phyloP scores from a whole-genome alignment of 2,329 filamentous ascomycete genomes.

The Lachnellula arida region DNA sequence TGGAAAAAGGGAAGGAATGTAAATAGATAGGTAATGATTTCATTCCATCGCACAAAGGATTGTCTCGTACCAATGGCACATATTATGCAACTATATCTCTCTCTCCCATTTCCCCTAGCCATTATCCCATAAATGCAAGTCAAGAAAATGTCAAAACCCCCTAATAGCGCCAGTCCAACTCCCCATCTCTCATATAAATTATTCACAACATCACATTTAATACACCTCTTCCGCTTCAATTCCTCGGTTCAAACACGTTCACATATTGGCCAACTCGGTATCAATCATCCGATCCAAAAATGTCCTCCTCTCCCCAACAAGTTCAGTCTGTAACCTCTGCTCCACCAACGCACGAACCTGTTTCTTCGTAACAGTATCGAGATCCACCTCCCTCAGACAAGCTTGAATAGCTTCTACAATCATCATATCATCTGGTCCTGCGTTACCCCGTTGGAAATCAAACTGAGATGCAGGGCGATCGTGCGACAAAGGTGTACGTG shows the following conservation, averaged over 20 bases:
- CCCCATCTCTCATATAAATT: not conserved
- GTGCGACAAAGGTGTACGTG: conserved; percentile 42
- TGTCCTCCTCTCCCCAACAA: conserved; percentile 76
- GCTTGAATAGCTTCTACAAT: conserved; percentile 82
- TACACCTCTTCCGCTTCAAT: not conserved
- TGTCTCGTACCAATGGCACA: not conserved
- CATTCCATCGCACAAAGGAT: not conserved
- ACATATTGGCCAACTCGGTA: conserved; percentile 90
- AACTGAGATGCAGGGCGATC: conserved; percentile 51
- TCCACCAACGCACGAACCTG: conserved; percentile 88
- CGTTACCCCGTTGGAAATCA: conserved; percentile 53
- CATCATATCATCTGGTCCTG: conserved; percentile 69
- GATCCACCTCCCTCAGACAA: conserved; percentile 81
- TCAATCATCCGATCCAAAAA: conserved; percentile 95
- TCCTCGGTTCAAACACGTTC: conserved; percentile 25
- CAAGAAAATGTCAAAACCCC: not conserved
- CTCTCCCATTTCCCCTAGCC: not conserved
- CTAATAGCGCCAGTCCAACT: not conserved
- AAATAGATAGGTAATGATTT: not conserved
- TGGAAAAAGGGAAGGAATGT: not conserved
- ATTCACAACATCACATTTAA: not conserved
- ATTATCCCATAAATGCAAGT: not conserved
- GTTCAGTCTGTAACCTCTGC: conserved; percentile 85
- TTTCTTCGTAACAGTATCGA: conserved; percentile 98
- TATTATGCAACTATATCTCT: not conserved